These are phyloP conservation scores for Pilasporangium apinafurcum DNA, from an alignment of 352 stramenopile genomes.

Conservation along the genomic window DNA sequence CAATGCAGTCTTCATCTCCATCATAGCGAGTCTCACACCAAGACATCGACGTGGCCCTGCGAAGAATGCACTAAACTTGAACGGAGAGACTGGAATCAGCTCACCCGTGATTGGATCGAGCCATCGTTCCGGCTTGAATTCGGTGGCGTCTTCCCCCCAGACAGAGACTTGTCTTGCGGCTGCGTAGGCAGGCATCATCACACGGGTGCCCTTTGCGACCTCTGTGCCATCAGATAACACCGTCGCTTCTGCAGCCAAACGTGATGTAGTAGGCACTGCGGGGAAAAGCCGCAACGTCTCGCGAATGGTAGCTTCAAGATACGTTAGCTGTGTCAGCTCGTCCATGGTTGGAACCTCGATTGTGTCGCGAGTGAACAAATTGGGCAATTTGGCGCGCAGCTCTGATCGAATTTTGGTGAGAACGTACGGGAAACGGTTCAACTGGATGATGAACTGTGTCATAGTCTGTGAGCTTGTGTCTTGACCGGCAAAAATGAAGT, in stretches of 20 bases:
- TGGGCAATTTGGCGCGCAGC: slow-evolving; percentile 16
- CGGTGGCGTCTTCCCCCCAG: slow-evolving; percentile 28
- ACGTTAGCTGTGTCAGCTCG: slow-evolving; percentile 36
- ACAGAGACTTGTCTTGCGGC: slow-evolving; percentile 14
- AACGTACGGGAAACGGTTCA: slow-evolving; percentile 47
- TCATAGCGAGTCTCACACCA: slow-evolving; percentile 49
- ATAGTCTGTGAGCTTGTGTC: slow-evolving; percentile 72
- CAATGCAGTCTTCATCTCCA: slow-evolving; percentile 66
- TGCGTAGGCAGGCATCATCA: slow-evolving; percentile 17
- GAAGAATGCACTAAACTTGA: slow-evolving; percentile 69
- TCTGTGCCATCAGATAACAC: slow-evolving; percentile 39
- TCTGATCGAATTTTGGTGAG: slow-evolving; percentile 30
- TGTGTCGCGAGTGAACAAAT: slow-evolving; percentile 9
- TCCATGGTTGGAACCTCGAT: slow-evolving; percentile 19
- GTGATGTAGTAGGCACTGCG: slow-evolving; percentile 7
- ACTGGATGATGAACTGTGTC: slow-evolving; percentile 66
- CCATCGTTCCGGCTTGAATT: slow-evolving; percentile 34
- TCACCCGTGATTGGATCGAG: slow-evolving; percentile 28
- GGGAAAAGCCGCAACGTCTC: slow-evolving; percentile 47
- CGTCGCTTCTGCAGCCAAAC: slow-evolving; percentile 10
- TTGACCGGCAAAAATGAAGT: slow-evolving; percentile 60
- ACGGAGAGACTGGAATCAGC: slow-evolving; percentile 30
- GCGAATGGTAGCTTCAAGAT: slow-evolving; percentile 35
- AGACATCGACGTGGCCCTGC: slow-evolving; percentile 60
- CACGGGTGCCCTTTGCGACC: slow-evolving; percentile 13